Conservation (phyloP, 129 eudicot genomes). For the Artemisia tridentata region DNA sequence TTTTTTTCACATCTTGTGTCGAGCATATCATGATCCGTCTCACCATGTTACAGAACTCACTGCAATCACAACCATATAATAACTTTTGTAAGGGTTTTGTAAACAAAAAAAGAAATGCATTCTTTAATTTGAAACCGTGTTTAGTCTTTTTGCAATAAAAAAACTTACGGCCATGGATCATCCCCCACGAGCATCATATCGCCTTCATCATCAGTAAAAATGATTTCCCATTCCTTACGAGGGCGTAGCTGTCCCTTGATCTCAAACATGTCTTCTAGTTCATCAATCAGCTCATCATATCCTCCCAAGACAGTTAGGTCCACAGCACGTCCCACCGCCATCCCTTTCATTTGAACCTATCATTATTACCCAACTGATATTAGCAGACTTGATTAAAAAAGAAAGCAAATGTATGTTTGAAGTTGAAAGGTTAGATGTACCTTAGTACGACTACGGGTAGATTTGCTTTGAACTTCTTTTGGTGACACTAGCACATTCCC, state of each 20-base stretch:
- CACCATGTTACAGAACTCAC: slow-evolving; percentile 85
- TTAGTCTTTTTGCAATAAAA: background rate
- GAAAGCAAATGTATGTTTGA: background rate
- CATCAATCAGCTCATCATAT: slow-evolving; percentile 70
- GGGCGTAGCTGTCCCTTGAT: slow-evolving; percentile 71
- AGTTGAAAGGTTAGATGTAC: slow-evolving; percentile 27
- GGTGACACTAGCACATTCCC: slow-evolving; percentile 48
- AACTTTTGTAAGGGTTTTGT: background rate
- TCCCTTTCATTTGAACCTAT: slow-evolving; percentile 97
- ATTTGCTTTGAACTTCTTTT: slow-evolving; percentile 75
- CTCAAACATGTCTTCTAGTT: slow-evolving; percentile 83
- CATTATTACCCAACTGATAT: background rate
- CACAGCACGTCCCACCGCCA: slow-evolving; percentile 96
- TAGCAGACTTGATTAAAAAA: background rate
- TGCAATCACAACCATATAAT: slow-evolving; percentile 19
- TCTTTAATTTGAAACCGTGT: background rate
- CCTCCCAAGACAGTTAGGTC: slow-evolving; percentile 69
- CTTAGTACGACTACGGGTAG: slow-evolving; percentile 88
- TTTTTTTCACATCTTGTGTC: slow-evolving; percentile 80
- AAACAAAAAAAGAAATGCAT: background rate
- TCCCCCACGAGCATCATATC: slow-evolving; percentile 98
- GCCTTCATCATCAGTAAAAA: slow-evolving; percentile 96
- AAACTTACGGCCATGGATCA: slow-evolving; percentile 93
- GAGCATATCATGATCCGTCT: slow-evolving; percentile 65
- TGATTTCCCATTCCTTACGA: slow-evolving; percentile 74